Conservation (phyloP, 352 stramenopile species). For the Globisporangium radiosum region DNA sequence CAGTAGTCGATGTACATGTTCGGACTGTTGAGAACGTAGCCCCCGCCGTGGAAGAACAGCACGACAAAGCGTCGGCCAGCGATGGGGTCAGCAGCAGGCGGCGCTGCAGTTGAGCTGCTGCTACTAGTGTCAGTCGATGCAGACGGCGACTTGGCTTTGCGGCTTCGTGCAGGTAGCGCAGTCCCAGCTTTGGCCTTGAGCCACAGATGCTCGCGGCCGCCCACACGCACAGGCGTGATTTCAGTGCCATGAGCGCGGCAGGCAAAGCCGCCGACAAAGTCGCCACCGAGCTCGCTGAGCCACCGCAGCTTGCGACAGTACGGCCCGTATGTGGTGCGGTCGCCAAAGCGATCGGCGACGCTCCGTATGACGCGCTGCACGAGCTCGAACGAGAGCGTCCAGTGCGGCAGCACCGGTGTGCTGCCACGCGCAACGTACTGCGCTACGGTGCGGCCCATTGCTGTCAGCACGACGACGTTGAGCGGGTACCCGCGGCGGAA, state of each 20-base stretch:
- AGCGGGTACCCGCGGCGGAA: constrained; percentile 3
- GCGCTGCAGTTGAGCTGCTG: background rate
- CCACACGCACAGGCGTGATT: constrained; percentile 19
- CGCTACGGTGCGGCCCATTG: background rate
- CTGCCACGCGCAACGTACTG: constrained; percentile 3
- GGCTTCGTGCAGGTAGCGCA: too few relatives aligned
- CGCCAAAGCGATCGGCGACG: constrained; percentile 16
- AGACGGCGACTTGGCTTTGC: background rate
- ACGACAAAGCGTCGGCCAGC: constrained; percentile 6
- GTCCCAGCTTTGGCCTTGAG: background rate
- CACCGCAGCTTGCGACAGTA: constrained; percentile 18
- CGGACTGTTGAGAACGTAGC: constrained; percentile 33
- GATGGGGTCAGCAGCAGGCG: too few relatives aligned
- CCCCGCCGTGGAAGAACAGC: constrained; percentile 32
- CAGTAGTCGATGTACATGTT: constrained; percentile 34
- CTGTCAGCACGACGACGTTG: constrained; percentile 8
- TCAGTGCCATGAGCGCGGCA: constrained; percentile 15
- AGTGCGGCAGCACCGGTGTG: constrained; percentile 16
- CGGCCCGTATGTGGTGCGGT: constrained; percentile 6
- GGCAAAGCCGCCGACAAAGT: constrained; percentile 17
- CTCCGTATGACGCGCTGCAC: constrained; percentile 14
- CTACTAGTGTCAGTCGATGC: background rate
- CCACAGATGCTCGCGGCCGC: constrained; percentile 38
- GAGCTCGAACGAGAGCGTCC: constrained; percentile 33
- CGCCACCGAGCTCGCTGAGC: constrained; percentile 18